Evolutionary conservation across 2,329 filamentous ascomycete species (phyloP), one percentile per base, ranked within the genome.

Genomic region (Fusarium oligoseptatum): DNA sequence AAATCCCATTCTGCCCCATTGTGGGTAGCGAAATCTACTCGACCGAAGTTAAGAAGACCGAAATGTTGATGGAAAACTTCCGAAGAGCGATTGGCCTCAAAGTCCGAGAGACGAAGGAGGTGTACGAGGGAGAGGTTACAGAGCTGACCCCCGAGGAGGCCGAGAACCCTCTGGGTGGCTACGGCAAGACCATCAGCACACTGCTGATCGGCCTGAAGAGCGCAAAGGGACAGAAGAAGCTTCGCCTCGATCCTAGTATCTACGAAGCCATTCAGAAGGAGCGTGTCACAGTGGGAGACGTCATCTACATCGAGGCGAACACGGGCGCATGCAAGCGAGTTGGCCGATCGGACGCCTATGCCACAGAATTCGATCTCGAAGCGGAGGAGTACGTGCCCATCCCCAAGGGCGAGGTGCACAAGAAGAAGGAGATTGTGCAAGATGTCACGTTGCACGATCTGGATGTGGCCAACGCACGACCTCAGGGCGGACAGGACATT

Each of bases 381-480:
- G 97, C 97, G 3, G 97, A 99, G 85, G 97, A 99, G 85, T 99
- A 99, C 83, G 97, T 99, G 75, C 97, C 97, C 7, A 97, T 99
- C 74, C 97, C 97, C 67, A 99, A 99, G 87, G 97, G 97, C 68
- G 97, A 99, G 81, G 97, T 99, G 64, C 97, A 98, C 88, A 99
- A 99, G 91, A 98, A 98, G 91, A 99, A 99, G 88, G 97, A 99
- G 85, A 97, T 99, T 78, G 97, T 99, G 39, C 97, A 99, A 83
- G 97, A 99, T 80, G 97, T 99, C 73, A 98, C 97, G 55, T 89
- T 99, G 74, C 97, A 99, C 84, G 97, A 99, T 81, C 88, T 99
- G 66, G 97, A 99, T 81, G 93, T 98, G 73, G 97, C 97, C 75
- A 99, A 99, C 80, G 94, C 97, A 15, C 89, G 96, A 79, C 97